Percentiles rank a stretch among this genome's conserved stretches.
These are phyloP conservation scores for Cladophialophora psammophila DNA, from an alignment of 2,329 filamentous ascomycete genomes.

Conservation along the genomic window DNA sequence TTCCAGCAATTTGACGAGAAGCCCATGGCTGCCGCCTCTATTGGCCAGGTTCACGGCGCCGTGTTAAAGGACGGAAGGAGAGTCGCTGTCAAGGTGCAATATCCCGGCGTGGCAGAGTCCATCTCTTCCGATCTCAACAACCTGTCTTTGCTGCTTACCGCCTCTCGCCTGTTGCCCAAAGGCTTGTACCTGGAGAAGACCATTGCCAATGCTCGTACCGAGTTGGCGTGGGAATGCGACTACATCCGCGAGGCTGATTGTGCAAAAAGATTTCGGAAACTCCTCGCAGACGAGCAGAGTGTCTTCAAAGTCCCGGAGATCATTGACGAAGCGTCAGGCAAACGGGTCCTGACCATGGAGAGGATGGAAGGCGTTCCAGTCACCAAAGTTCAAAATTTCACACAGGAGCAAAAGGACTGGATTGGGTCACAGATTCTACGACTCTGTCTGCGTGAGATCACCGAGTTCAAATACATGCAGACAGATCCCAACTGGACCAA, in stretches of 20 bases:
- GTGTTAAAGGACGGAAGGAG: constrained; percentile 74
- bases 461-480: constrained; percentile 97
- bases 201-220: constrained; percentile 89
- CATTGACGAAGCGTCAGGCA: constrained; percentile 78
- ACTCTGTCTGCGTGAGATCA: constrained; percentile 89
- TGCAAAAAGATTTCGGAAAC: constrained; percentile 74
- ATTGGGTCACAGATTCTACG: constrained; percentile 93
- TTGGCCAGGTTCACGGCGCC: constrained; percentile 93
- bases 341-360: constrained; percentile 90
- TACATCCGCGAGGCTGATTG: constrained; percentile 88
- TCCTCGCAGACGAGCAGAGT: constrained; percentile 76
- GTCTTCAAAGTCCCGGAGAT: constrained; percentile 82
- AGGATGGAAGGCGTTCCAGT: constrained; percentile 87
- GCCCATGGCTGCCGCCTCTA: constrained; percentile 93
- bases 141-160: constrained; percentile 85
- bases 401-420: constrained; percentile 88
- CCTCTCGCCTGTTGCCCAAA: constrained; percentile 86
- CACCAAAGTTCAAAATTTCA: constrained; percentile 77
- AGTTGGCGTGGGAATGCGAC: constrained; percentile 97
- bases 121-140: constrained; percentile 98
- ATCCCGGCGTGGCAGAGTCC: constrained; percentile 92
- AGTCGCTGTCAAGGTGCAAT: constrained; percentile 97
- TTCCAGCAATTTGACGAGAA: constrained; percentile 87
- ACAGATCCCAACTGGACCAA: constrained; percentile 99
- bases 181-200: constrained; percentile 96